phyloP scores from a whole-genome alignment of 1,139 yeast genomes.

The Pichia sp. region DNA sequence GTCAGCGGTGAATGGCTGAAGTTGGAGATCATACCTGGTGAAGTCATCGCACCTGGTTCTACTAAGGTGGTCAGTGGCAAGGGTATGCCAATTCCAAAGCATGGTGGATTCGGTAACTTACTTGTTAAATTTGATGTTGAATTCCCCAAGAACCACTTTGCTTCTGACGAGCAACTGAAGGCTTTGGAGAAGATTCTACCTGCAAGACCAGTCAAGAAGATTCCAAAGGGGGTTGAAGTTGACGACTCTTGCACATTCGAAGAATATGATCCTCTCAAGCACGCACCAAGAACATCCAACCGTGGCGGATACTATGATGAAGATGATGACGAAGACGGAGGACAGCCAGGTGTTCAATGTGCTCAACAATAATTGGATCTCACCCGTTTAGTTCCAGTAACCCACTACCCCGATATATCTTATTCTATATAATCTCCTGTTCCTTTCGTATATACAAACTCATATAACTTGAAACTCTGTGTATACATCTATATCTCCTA shows the following conservation, averaged over 20 bases:
- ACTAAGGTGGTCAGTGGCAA: conserved; percentile 82
- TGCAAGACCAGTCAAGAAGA: conserved; percentile 48
- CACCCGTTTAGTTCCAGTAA: neutral
- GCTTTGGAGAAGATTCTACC: conserved; percentile 64
- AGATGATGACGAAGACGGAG: conserved; percentile 58
- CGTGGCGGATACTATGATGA: conserved; percentile 49
- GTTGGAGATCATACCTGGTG: conserved; percentile 83
- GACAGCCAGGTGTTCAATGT: conserved; percentile 75
- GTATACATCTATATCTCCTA: neutral
- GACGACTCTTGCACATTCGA: conserved; percentile 75
- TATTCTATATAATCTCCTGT: neutral
- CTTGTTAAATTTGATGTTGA: conserved; percentile 65
- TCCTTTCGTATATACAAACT: neutral
- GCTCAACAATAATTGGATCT: conserved; percentile 59
- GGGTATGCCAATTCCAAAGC: conserved; percentile 90
- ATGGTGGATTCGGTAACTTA: conserved; percentile 72
- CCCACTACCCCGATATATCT: neutral
- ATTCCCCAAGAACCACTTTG: conserved; percentile 64
- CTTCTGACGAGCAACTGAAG: conserved; percentile 63
- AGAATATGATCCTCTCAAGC: conserved; percentile 59
- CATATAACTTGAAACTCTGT: neutral
- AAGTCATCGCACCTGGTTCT: conserved; percentile 81
- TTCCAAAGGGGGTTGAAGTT: conserved; percentile 62
- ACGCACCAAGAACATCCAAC: conserved; percentile 38
- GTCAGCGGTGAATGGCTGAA: conserved; percentile 85